Evolutionary conservation across 345 rosid genomes (phyloP).

Genomic region (Eutrema japonicum): DNA sequence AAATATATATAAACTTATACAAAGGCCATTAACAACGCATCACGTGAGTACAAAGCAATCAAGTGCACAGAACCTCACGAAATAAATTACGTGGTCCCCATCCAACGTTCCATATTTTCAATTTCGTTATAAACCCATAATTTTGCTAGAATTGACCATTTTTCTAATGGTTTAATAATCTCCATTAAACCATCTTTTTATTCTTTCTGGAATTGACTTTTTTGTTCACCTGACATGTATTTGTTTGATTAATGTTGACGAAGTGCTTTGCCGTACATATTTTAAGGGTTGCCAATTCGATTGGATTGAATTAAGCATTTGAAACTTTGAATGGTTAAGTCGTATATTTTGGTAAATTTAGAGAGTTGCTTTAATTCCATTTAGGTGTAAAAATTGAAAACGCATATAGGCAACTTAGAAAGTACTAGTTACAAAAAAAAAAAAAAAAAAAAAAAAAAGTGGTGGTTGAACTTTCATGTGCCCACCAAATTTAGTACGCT

Average conservation of each 20-base stretch:
- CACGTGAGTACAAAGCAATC: constrained; percentile 45
- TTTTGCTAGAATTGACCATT: not conserved
- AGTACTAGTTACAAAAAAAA: not conserved
- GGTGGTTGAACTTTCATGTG: constrained; percentile 20
- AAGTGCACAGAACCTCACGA: constrained; percentile 25
- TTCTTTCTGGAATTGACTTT: not conserved
- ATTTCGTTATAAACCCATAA: not conserved
- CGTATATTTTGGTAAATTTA: not conserved
- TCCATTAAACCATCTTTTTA: no score
- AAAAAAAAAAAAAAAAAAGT: not conserved
- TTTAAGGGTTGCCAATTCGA: constrained; percentile 13
- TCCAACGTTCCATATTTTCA: not conserved
- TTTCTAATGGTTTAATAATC: no score
- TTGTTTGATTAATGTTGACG: not conserved
- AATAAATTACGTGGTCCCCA: constrained; percentile 35
- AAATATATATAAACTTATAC: not conserved
- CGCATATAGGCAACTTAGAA: constrained; percentile 21
- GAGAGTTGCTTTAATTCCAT: not conserved
- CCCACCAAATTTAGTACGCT: constrained; percentile 6
- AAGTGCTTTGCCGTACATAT: not conserved
- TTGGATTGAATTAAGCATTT: not conserved
- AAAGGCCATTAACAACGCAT: constrained; percentile 31
- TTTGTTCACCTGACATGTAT: constrained; percentile 22
- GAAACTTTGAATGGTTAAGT: not conserved
- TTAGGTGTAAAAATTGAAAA: not conserved